Base-by-base conservation (phyloP, 2,329 filamentous ascomycete species). In the Diaporthe sp. region DNA sequence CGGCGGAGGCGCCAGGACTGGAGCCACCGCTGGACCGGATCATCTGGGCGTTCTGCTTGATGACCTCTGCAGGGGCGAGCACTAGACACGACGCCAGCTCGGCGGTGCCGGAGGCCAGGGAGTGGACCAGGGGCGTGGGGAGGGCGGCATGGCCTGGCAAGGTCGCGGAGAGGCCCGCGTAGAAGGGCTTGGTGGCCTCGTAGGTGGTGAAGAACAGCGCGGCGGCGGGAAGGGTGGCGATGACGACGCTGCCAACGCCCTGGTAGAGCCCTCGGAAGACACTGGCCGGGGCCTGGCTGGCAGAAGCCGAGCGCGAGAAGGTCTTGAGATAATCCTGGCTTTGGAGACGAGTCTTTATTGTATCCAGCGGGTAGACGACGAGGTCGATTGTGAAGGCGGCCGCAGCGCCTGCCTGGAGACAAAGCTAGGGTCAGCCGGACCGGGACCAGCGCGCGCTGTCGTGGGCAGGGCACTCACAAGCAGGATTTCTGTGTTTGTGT, bases 1-100 rank as follows among this genome's bases (percentile, higher is more conserved):
- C 63, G 12, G 63, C 19, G 19, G 44, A n/a, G 44, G 12, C 42
- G 1, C 4, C 27, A 10, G 25, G 30, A 35, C 51, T 53, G 44
- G 69, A 22, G 74, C 77, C 30, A 76, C 79, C 79, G 22, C 76
- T 19, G n/a, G 70, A 79, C 42, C 79, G 86, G 0, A 97, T 86
- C 89, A 98, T 95, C 82, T 98, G 95, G 0, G 96, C 95, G 82
- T 98, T 98, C 81, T 97, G 95, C 85, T 98, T 98, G 76, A 98
- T 90, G 10, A 97, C 94, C 82, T 98, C 95, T 19, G 95, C 94
- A 0, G 95, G 96, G 0, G 95, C 96, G 47, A 98, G 89, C 75
- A 98, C 94, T 27, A 95, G 88, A 81, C 96, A 98, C 7, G 94
- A 96, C 4, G 95, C 94, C 78, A 95, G 89, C 83, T 98, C 96